Conservation (phyloP, 331 rosid genomes). For the Malus hybrid region DNA sequence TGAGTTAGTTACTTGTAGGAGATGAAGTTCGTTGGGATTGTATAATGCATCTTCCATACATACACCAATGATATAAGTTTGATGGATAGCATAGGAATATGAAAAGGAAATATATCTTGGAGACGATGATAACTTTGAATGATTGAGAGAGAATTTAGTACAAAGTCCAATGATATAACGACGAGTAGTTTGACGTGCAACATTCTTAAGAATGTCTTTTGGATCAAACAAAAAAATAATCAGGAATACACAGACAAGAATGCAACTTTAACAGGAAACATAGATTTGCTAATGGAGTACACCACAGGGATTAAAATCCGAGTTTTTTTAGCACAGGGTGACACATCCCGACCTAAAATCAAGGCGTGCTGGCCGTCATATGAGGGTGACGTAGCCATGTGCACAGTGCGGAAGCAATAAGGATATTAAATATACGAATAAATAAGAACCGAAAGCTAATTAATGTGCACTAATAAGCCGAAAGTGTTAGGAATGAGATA, state of each 20-base stretch:
- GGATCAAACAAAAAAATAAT: background rate
- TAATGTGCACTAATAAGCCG: too few species aligned
- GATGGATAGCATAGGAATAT: conserved; percentile 8
- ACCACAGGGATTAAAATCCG: too few species aligned
- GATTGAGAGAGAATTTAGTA: background rate
- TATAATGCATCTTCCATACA: background rate
- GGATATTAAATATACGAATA: too few species aligned
- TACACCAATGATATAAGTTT: background rate
- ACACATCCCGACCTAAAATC: too few species aligned
- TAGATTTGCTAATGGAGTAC: too few species aligned
- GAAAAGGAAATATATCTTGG: background rate
- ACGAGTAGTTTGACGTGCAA: background rate
- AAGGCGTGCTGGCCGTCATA: too few species aligned
- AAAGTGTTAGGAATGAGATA: too few species aligned
- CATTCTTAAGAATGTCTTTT: conserved; percentile 8
- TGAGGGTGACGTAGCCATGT: too few species aligned
- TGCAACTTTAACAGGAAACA: conserved; percentile 10
- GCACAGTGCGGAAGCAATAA: too few species aligned
- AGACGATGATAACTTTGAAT: background rate
- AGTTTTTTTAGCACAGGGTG: too few species aligned
- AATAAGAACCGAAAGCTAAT: too few species aligned
- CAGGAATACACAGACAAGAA: background rate
- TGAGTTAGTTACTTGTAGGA: background rate
- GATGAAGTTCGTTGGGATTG: background rate
- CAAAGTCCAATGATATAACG: background rate